Conservation (phyloP, 176 grass and related monocot genomes). For the Bothriochloa decipiens region DNA sequence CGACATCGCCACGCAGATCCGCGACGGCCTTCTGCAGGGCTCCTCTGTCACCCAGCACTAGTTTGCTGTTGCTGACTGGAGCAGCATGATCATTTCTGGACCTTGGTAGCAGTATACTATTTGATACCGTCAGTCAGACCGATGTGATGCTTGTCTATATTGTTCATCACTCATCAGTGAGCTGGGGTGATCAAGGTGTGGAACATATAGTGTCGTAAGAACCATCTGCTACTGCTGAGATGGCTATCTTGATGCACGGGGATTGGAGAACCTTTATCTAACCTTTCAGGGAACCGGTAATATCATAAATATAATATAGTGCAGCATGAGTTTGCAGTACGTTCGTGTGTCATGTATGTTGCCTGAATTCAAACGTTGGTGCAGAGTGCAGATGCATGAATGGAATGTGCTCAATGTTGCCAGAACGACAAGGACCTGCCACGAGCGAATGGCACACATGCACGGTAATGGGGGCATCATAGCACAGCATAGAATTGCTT, state of each 20-base stretch:
- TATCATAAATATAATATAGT: conserved; percentile 2
- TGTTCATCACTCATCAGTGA: not conserved
- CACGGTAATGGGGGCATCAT: not conserved
- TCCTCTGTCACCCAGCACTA: conserved; percentile 16
- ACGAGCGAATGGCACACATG: conserved; percentile 10
- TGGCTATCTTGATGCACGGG: not conserved
- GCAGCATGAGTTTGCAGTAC: conserved; percentile 25
- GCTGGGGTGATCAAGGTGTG: not conserved
- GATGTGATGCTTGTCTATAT: conserved; percentile 16
- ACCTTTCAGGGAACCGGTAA: not conserved
- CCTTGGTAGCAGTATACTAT: not conserved
- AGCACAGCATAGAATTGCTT: not conserved
- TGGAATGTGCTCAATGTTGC: not conserved
- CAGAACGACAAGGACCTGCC: not conserved
- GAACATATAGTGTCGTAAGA: not conserved
- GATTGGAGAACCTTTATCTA: not conserved
- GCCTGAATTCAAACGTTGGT: conserved; percentile 20
- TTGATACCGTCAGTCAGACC: not conserved
- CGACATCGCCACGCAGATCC: conserved; percentile 78
- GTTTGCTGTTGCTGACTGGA: not conserved
- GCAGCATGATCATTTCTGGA: not conserved
- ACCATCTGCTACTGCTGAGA: conserved; percentile 8
- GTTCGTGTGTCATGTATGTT: not conserved
- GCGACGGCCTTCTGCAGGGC: conserved; percentile 73
- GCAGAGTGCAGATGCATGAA: not conserved